Evolutionary conservation across 257 asterid genomes (phyloP).

Genomic region (Rauvolfia tetraphylla): DNA sequence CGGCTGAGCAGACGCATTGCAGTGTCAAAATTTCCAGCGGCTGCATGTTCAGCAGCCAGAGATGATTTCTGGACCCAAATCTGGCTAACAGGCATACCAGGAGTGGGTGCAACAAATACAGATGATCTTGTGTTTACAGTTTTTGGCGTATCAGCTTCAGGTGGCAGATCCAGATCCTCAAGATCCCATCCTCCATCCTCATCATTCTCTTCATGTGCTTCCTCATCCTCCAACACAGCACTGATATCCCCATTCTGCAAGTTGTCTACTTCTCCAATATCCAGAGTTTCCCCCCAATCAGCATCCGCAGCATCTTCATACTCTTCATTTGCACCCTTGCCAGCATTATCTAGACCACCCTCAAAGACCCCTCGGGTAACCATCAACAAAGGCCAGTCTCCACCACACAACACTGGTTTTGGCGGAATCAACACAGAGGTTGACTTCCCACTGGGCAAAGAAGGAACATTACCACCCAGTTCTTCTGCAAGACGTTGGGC

Average conservation of each 20-base stretch:
- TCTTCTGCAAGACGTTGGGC: slow-evolving; percentile 59
- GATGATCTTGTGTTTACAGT: slow-evolving; percentile 52
- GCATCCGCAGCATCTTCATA: slow-evolving; percentile 57
- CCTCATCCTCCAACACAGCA: slow-evolving; percentile 44
- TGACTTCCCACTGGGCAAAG: slow-evolving; percentile 50
- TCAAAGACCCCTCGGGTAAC: slow-evolving; percentile 74
- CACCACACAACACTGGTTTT: slow-evolving; percentile 62
- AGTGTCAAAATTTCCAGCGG: slow-evolving; percentile 90
- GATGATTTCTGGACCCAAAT: slow-evolving; percentile 89
- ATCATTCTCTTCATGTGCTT: slow-evolving; percentile 50
- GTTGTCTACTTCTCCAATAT: slow-evolving; percentile 58
- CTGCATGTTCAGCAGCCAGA: slow-evolving; percentile 92
- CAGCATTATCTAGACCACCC: slow-evolving; percentile 53
- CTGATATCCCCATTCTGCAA: slow-evolving; percentile 48
- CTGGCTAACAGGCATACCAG: slow-evolving; percentile 92
- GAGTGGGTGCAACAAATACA: slow-evolving; percentile 67
- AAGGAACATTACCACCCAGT: slow-evolving; percentile 66
- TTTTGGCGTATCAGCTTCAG: slow-evolving; percentile 76
- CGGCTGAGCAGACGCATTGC: slow-evolving; percentile 89
- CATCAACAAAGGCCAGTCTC: slow-evolving; percentile 86
- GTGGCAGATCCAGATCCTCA: slow-evolving; percentile 88
- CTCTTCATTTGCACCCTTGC: slow-evolving; percentile 33
- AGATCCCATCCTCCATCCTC: slow-evolving; percentile 98
- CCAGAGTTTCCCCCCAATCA: slow-evolving; percentile 54
- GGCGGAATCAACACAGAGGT: slow-evolving; percentile 76